Base-by-base conservation (phyloP, 2,329 filamentous ascomycete genomes). In the Neofusicoccum kwambonambiense region DNA sequence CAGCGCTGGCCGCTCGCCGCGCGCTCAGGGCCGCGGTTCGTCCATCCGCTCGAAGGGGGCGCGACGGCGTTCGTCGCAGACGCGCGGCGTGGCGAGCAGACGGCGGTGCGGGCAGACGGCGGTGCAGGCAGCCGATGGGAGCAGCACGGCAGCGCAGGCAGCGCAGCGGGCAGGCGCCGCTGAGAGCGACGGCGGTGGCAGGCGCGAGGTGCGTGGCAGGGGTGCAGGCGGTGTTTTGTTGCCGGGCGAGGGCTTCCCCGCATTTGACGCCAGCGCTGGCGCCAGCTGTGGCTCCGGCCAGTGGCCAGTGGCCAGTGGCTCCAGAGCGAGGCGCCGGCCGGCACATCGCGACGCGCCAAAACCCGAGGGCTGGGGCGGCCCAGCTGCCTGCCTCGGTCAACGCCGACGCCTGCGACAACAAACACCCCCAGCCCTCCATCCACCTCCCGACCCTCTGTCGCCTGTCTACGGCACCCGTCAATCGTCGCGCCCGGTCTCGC, bases 341-440 rank as follows among this genome's bases (percentile, higher is more conserved):
- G 19, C 34, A 9, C 51, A 31, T 41, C 42, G 57, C 41, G 34
- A 13, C 22, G 54, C 39, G 22, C 22, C 39, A 35, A 58, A 44
- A 34, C 54, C 54, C 54, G 47, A 15, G 47, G 12, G 47, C 22
- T n/a, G 47, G 22, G 15, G n/a, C 34, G n/a, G 19, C 15, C 52
- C 22, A 56, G 51, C 35, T 51, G 47, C 45, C 49, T 56, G 61
- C 61, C 61, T 64, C 61, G 61, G 61, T 22, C 50, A 31, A 27
- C 49, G 62, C 62, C 51, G 62, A 45, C 62, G 27, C 17, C 49
- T 47, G 42, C 49, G 42, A 57, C 51, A 49, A 50, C 62, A 56
- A 56, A 64, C 62, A 51, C 44, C 51, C 42, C 17, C 31, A 34
- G 19, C 6, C 39, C 61, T 52, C 50, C 60, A 54, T 11, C 34